phyloP scores from a whole-genome alignment of 2,329 filamentous ascomycete species.

The Byssochlamys sp. region DNA sequence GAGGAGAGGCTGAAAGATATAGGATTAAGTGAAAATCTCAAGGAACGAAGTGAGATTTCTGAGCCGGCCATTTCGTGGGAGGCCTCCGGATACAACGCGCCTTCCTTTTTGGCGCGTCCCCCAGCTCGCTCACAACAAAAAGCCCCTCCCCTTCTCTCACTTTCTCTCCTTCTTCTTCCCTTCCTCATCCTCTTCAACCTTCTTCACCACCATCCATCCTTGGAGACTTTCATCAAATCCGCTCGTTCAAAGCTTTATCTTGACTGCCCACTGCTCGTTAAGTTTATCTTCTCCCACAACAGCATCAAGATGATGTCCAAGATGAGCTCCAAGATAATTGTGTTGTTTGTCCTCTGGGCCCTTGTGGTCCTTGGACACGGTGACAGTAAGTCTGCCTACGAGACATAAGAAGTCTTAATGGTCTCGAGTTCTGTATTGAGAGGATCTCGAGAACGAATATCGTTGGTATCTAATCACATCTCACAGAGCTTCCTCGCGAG shows the following conservation, averaged over 20 bases:
- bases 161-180: background rate
- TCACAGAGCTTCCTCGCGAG: background rate
- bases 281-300: constrained; percentile 4
- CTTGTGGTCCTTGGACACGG: constrained; percentile 9
- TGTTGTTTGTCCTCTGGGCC: constrained; percentile 15
- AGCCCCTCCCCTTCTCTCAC: background rate
- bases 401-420: background rate
- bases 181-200: background rate
- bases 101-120: background rate
- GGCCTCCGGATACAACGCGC: background rate
- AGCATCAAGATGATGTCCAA: background rate
- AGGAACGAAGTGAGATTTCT: background rate
- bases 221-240: background rate
- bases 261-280: background rate
- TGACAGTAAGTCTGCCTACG: constrained; percentile 12
- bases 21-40: background rate
- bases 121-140: background rate
- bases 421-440: background rate
- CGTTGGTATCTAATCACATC: background rate
- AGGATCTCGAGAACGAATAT: background rate
- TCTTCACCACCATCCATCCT: background rate
- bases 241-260: background rate
- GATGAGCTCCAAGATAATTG: constrained; percentile 8
- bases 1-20: background rate
- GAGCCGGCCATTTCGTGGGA: background rate